phyloP scores from a whole-genome alignment of 2,329 filamentous ascomycete genomes.

The Colletotrichum australisinense region DNA sequence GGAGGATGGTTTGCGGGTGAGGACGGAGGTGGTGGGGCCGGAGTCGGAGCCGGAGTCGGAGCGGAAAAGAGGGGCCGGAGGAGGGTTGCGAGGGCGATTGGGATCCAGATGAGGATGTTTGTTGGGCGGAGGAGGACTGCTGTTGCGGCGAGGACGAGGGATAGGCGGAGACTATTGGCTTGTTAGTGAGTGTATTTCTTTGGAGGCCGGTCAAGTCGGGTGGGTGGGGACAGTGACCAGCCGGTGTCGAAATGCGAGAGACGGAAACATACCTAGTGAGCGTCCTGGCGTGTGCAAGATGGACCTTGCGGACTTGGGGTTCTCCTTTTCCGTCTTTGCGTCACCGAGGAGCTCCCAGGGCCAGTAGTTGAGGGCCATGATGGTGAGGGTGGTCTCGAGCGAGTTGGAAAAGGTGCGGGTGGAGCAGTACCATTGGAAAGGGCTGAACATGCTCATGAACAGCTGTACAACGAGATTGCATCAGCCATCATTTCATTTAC shows the following conservation, averaged over 20 bases:
- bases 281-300: slow-evolving; percentile 41
- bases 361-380: slow-evolving; percentile 83
- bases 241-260: background rate
- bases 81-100: slow-evolving; percentile 64
- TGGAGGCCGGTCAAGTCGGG: too few relatives aligned
- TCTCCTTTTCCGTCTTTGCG: slow-evolving; percentile 51
- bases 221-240: background rate
- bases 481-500: too few relatives aligned
- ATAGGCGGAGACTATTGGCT: slow-evolving; percentile 57
- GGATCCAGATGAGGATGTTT: slow-evolving; percentile 86
- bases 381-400: slow-evolving; percentile 88
- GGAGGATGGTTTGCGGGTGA: slow-evolving; percentile 56
- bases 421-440: slow-evolving; percentile 98
- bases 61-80: slow-evolving; percentile 50
- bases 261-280: slow-evolving; percentile 39
- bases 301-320: slow-evolving; percentile 47
- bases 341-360: slow-evolving; percentile 79
- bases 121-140: slow-evolving; percentile 91
- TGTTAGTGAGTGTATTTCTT: background rate
- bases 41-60: slow-evolving; percentile 45
- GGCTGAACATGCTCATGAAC: slow-evolving; percentile 77
- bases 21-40: slow-evolving; percentile 48
- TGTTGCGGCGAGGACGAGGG: slow-evolving; percentile 80
- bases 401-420: slow-evolving; percentile 95
- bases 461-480: slow-evolving; percentile 59